A percentile compares a stretch with the other conserved stretches of the same genome.
phyloP scores from a whole-genome alignment of 331 rosid species.

The Pyracantha coccinea region DNA sequence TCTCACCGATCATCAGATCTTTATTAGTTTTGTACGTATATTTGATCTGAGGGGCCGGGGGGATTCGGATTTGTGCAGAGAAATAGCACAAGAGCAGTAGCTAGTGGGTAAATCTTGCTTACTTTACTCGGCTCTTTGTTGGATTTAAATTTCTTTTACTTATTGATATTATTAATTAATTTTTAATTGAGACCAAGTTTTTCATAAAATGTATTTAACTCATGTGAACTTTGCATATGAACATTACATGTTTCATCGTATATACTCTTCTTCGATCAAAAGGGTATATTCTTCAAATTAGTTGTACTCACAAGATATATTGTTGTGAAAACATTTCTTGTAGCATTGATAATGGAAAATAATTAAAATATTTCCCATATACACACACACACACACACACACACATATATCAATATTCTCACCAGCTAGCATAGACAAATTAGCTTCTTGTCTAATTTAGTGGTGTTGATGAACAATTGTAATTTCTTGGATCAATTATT shows the following conservation, averaged over 20 bases:
- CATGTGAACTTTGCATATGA: not conserved
- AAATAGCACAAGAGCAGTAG: not conserved
- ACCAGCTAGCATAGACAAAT: not conserved
- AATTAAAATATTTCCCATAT: not conserved
- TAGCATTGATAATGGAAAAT: not conserved
- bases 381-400: no score
- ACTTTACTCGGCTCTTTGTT: not conserved
- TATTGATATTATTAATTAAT: not conserved
- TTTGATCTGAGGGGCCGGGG: not conserved
- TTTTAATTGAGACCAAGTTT: not conserved
- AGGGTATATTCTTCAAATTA: not conserved
- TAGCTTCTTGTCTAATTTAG: not conserved
- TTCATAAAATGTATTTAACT: not conserved
- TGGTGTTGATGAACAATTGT: not conserved
- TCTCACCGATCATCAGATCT: no score
- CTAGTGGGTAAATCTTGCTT: not conserved
- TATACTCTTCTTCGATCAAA: not conserved
- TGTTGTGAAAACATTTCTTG: conserved; percentile 16
- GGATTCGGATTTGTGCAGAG: not conserved
- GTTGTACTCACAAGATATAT: not conserved
- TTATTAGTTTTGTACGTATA: not conserved
- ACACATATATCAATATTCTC: not conserved
- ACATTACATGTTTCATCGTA: not conserved
- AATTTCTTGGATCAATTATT: not conserved
- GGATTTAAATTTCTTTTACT: not conserved